Percentiles rank a stretch among this genome's conserved stretches.
These are phyloP conservation scores for Syzygium malaccense DNA, from an alignment of 441 rosid genomes.

Conservation along the genomic window DNA sequence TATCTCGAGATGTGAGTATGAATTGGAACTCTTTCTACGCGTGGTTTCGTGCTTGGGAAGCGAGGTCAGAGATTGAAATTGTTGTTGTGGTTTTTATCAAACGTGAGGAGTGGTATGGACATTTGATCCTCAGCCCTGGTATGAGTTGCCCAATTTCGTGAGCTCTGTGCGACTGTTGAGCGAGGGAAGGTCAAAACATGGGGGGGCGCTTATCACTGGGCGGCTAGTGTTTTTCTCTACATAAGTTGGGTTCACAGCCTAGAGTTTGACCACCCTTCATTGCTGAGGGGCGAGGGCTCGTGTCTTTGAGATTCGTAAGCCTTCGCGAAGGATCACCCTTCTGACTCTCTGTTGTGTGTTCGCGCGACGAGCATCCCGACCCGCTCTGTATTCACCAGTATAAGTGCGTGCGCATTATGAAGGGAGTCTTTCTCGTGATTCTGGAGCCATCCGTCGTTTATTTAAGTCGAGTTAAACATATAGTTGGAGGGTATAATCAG, in stretches of 20 bases:
- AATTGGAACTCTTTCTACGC: neutral
- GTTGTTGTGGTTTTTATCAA: neutral
- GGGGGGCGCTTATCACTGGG: neutral
- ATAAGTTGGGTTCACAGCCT: neutral
- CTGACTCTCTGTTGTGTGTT: too few species aligned
- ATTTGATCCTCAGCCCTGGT: neutral
- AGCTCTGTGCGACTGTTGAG: neutral
- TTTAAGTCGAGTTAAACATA: neutral
- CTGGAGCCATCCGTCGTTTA: neutral
- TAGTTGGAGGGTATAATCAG: neutral
- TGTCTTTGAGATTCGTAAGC: neutral
- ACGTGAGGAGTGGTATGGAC: neutral
- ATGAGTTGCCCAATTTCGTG: neutral
- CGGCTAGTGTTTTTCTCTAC: neutral
- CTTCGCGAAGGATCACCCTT: neutral
- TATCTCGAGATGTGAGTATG: neutral
- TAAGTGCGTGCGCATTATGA: neutral
- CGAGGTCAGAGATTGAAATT: neutral
- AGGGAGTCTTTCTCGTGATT: neutral
- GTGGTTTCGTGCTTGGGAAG: neutral
- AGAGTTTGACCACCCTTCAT: neutral
- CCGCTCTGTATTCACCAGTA: neutral
- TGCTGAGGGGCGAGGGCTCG: neutral
- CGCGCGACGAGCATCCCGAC: neutral
- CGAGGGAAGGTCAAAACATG: neutral